These are phyloP conservation scores for Paecilomyces niveus DNA, from an alignment of 2,329 filamentous ascomycete genomes.

Conservation along the genomic window DNA sequence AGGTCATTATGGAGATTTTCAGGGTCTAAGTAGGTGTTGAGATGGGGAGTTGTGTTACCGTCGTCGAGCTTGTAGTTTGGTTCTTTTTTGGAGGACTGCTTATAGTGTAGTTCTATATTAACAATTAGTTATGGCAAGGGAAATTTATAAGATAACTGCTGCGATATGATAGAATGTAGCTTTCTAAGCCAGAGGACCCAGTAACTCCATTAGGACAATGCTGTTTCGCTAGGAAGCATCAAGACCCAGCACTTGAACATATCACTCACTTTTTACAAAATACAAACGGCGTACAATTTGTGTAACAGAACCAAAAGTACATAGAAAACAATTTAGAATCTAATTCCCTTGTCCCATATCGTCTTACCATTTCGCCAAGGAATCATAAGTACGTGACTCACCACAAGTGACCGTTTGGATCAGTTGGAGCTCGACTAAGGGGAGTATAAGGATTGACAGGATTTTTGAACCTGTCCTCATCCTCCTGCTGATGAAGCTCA, in stretches of 20 bases:
- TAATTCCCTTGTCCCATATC: neutral
- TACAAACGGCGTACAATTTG: neutral
- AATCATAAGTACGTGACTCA: neutral
- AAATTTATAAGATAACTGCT: no score
- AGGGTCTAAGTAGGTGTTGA: neutral
- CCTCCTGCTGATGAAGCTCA: neutral
- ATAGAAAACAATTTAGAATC: neutral
- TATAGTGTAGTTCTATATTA: no score
- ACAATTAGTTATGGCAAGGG: no score
- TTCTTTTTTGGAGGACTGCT: no score
- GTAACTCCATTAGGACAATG: no score
- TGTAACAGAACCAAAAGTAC: neutral
- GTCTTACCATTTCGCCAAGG: neutral
- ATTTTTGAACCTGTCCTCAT: neutral
- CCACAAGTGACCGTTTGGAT: neutral
- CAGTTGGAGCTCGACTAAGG: neutral
- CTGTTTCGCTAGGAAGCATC: no score
- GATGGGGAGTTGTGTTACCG: neutral
- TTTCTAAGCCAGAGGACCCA: no score
- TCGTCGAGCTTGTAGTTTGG: neutral
- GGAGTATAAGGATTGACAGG: neutral
- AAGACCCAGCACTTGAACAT: no score
- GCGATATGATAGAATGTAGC: no score
- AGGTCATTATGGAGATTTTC: neutral
- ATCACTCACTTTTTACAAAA: neutral